Base-by-base conservation (phyloP, 192 early-diverging fungal species). In the Radiomyces spectabilis region DNA sequence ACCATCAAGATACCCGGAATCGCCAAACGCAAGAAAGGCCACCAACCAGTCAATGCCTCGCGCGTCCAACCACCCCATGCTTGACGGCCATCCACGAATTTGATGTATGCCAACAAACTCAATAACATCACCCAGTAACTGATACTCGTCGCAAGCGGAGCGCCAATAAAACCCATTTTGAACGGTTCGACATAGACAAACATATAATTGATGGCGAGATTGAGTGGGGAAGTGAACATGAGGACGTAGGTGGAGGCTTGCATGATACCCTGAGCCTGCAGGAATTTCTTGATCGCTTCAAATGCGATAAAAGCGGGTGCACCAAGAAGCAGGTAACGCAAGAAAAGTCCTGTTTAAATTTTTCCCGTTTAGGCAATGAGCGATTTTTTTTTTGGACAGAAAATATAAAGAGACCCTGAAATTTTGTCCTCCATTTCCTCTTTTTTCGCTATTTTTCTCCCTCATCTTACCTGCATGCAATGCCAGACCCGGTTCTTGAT, bases 221-320 rank as follows among this genome's bases (percentile, higher is more conserved):
- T 85, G 35, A 87, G 24, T 1, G 82, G 85, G 21, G 81, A 22
- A 5, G 77, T 74, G 21, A 76, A 51, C 76, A 46, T 38, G 37
- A 91, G 71, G 9, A 93, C 79, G 47, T 71, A 74, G 22, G 89
- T 87, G 41, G 73, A 76, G 4, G 88, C 88, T 22, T 85, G 76
- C 94, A 97, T 93, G 58, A 85, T 85, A 34, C 86, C 92, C 74
- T 95, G 94, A 13, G 85, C 82, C 60, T 94, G 87, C 16, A 97
- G 66, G 53, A 77, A 95, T 55, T 89, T 77, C 61, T 91, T 88
- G 34, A 90, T 63, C 61, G 85, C 88, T 55, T 95, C 92, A 74
- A 87, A 85, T 34, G 76, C 68, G 61, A 95, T 65, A 71, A 74
- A 82, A 1, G 90, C 85, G n/a, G 86, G 78, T 33, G 83, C 77